Base-by-base conservation (phyloP, 192 early-diverging fungal species). In the Coemansia sp. region DNA sequence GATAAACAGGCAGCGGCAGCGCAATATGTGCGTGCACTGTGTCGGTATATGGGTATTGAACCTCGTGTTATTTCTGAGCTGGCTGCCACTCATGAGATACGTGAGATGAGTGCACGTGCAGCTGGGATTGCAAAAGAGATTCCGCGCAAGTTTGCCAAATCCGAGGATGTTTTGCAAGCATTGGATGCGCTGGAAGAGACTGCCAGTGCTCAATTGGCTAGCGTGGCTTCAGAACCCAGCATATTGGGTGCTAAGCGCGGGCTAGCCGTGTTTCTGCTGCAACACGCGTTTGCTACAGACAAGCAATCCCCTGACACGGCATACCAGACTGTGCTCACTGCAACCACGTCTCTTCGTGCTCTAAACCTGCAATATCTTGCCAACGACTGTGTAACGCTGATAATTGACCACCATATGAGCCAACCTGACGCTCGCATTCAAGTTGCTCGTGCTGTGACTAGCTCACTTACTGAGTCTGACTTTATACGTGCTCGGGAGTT, bases 121-220 rank as follows among this genome's bases (percentile, higher is more conserved):
- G 22, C 2, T 4, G 32, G 10, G 43, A 5, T 66, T 3, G 67
- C 39, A 3, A 10, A 51, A 10, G 9, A 50, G 8, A 41, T 80
- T 48, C 77, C 77, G 3, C 49, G 77, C 35, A 80, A 80, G 45
- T 74, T 80, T 52, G 52, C 62, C 17, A 74, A 62, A n/a, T 19
- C 57, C 15, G 77, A 80, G 47, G 77, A 80, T 23, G 32, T 80
- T 7, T 48, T 47, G 8, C 77, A 80, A 55, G 77, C 77, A 11
- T 22, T 71, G 5, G 38, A 49, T 3, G 72, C 77, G 11, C 58
- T 80, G 58, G 65, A 68, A 4, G 77, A 80, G 41, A 62, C 56
- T 14, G 77, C 72, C 12, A 62, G 65, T 15, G 77, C 72, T 0
- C 56, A 67, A 29, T 23, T 73, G 57, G 60, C 58, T 0, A 62